phyloP scores from a whole-genome alignment of 2,329 filamentous ascomycete genomes.

The Phyllosticta capitalensis region DNA sequence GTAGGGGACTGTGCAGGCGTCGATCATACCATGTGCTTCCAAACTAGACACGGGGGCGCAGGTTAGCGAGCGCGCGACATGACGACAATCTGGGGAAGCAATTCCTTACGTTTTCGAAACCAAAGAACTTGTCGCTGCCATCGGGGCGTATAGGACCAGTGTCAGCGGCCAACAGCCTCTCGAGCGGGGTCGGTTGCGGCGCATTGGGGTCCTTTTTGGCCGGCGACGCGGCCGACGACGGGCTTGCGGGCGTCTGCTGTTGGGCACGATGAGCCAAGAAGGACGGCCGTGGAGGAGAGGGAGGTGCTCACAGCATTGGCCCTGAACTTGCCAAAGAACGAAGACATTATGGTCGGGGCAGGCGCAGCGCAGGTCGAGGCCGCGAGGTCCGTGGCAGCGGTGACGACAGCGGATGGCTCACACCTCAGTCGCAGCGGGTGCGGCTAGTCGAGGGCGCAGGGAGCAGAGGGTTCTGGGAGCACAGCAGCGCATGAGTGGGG shows the following conservation, averaged over 20 bases:
- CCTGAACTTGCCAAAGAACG: slow-evolving; percentile 47
- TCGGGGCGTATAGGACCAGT: slow-evolving; percentile 73
- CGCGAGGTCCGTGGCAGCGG: slow-evolving; percentile 2
- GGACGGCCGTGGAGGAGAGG: slow-evolving; percentile 3
- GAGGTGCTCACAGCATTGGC: slow-evolving; percentile 34
- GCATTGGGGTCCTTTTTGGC: slow-evolving; percentile 52
- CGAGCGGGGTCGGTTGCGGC: slow-evolving; percentile 48
- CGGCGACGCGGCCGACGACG: slow-evolving; percentile 36
- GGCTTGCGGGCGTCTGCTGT: slow-evolving; percentile 38
- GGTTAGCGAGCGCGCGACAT: slow-evolving; percentile 16
- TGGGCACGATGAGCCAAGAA: slow-evolving; percentile 7
- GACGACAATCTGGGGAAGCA: slow-evolving; percentile 5
- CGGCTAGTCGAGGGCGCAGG: neutral
- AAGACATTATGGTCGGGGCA: slow-evolving; percentile 33
- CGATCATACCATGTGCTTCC: slow-evolving; percentile 82
- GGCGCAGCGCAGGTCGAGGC: slow-evolving; percentile 3
- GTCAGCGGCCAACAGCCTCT: slow-evolving; percentile 76
- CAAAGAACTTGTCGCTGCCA: slow-evolving; percentile 96
- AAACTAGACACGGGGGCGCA: slow-evolving; percentile 50
- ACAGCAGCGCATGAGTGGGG: neutral
- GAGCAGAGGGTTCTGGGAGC: neutral
- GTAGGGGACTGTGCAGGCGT: neutral
- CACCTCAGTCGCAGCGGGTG: neutral
- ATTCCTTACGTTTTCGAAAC: slow-evolving; percentile 83
- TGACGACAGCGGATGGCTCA: neutral